Evolutionary conservation across 306 rosid genomes (phyloP).

Genomic region (Coriaria nepalensis): DNA sequence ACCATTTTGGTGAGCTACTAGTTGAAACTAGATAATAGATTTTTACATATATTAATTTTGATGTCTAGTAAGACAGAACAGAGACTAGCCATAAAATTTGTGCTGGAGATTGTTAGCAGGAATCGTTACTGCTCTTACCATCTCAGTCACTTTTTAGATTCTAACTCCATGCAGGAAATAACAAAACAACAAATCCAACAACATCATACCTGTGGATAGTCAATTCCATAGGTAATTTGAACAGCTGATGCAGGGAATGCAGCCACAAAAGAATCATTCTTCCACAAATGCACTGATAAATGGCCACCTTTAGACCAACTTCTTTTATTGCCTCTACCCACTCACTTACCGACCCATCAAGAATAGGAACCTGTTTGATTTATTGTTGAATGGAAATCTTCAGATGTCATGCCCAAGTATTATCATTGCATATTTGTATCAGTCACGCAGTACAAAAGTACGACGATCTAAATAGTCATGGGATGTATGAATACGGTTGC

Average conservation of each 20-base stretch:
- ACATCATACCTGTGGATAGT: conserved; percentile 57
- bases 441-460: not conserved
- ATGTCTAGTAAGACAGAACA: no score
- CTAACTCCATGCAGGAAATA: not conserved
- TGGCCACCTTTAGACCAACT: conserved; percentile 58
- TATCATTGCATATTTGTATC: no score
- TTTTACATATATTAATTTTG: not conserved
- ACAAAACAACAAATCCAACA: conserved; percentile 1
- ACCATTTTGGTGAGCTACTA: not conserved
- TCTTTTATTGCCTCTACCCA: conserved; percentile 65
- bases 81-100: no score
- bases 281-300: conserved; percentile 41
- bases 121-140: no score
- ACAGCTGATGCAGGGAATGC: conserved; percentile 55
- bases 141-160: not conserved
- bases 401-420: conserved; percentile 5
- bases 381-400: conserved; percentile 4
- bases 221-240: conserved; percentile 62
- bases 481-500: no score
- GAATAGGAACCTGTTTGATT: conserved; percentile 60
- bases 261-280: conserved; percentile 56
- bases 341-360: conserved; percentile 80
- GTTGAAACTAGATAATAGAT: not conserved
- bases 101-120: not conserved
- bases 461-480: not conserved